Percentiles rank a stretch among this genome's conserved stretches.
phyloP scores from a whole-genome alignment of 805 yeast species.

The Aciculoconidium aculeatum region DNA sequence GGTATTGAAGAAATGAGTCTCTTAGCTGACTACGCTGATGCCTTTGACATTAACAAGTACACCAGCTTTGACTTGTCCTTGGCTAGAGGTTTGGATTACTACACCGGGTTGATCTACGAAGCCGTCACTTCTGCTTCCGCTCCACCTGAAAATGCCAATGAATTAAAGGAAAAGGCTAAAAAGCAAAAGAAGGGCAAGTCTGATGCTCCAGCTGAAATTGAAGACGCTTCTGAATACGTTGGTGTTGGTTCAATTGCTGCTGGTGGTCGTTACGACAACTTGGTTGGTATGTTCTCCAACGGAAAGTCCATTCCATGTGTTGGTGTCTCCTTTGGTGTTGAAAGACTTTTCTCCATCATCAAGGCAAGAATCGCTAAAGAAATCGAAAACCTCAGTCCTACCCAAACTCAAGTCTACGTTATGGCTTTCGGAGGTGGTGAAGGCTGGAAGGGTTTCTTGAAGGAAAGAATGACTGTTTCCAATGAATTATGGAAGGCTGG shows the following conservation, averaged over 20 bases:
- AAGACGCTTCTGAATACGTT: slow-evolving; percentile 92
- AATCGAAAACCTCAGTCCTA: slow-evolving; percentile 64
- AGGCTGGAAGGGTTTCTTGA: slow-evolving; percentile 88
- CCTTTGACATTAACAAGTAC: slow-evolving; percentile 64
- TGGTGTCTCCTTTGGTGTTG: slow-evolving; percentile 96
- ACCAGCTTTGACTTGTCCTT: slow-evolving; percentile 87
- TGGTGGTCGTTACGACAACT: slow-evolving; percentile 96
- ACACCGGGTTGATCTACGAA: slow-evolving; percentile 95
- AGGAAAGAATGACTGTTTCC: slow-evolving; percentile 86
- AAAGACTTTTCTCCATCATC: slow-evolving; percentile 84
- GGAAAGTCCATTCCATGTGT: slow-evolving; percentile 95
- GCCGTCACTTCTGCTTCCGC: slow-evolving; percentile 94
- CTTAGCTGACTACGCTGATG: slow-evolving; percentile 72
- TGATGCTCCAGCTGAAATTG: slow-evolving; percentile 47
- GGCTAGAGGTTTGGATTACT: slow-evolving; percentile 96
- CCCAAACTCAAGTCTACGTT: slow-evolving; percentile 87
- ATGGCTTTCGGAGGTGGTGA: slow-evolving; percentile 99
- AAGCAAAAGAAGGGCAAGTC: slow-evolving; percentile 25
- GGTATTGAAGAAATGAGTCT: slow-evolving; percentile 79
- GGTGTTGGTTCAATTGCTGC: slow-evolving; percentile 99
- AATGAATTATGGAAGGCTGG: slow-evolving; percentile 83
- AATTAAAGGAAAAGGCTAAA: slow-evolving; percentile 46
- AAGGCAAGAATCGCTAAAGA: slow-evolving; percentile 63
- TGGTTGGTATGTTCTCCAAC: slow-evolving; percentile 94
- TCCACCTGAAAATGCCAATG: slow-evolving; percentile 81